phyloP scores from a whole-genome alignment of 2,329 filamentous ascomycete genomes.

The Trichophyton verrucosum region DNA sequence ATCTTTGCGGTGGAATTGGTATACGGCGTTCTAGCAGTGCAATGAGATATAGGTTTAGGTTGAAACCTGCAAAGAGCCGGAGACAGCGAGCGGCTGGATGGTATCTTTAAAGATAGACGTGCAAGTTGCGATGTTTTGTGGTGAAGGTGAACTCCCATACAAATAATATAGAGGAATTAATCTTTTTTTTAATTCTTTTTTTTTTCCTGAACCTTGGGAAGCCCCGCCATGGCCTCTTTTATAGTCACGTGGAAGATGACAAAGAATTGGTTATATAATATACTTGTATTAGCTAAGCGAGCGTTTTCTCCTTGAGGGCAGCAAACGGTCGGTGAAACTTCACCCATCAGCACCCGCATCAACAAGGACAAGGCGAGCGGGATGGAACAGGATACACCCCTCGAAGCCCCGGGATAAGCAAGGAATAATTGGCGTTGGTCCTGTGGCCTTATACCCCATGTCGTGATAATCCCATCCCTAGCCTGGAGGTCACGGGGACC shows the following conservation, averaged over 20 bases:
- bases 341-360: background rate
- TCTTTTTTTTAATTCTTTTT: background rate
- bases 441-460: background rate
- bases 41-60: background rate
- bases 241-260: background rate
- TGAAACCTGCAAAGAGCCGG: background rate
- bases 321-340: too few species aligned
- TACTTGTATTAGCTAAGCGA: background rate
- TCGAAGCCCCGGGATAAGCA: background rate
- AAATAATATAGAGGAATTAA: background rate
- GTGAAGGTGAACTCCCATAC: background rate
- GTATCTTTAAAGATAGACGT: background rate
- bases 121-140: background rate
- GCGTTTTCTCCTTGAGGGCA: background rate
- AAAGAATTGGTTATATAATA: background rate
- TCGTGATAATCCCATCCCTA: background rate
- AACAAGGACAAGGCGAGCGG: background rate
- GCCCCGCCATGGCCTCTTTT: background rate
- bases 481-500: background rate
- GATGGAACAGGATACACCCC: background rate
- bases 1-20: conserved; percentile 36
- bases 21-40: background rate
- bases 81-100: background rate
- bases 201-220: background rate
- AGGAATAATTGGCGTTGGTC: background rate